A percentile compares a stretch with the other conserved stretches of the same genome.
Evolutionary conservation across 306 rosid species (phyloP).

Genomic region (Cicer bijugum): DNA sequence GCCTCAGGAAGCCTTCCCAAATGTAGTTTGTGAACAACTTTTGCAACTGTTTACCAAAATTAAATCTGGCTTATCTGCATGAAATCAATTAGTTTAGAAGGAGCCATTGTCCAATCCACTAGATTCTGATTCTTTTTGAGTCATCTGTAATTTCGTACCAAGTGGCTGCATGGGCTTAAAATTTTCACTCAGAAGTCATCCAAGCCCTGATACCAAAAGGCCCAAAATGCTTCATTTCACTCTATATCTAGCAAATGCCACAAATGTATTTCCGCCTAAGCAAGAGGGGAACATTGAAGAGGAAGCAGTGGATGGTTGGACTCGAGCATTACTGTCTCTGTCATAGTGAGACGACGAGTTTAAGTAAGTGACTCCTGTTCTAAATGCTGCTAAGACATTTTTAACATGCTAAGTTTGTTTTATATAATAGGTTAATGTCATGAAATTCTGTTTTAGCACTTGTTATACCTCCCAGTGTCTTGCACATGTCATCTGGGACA

Average conservation of each 20-base stretch:
- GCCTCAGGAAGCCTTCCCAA: not conserved
- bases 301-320: not conserved
- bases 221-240: conserved; percentile 8
- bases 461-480: not conserved
- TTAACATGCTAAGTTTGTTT: too few species aligned
- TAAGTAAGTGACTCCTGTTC: too few species aligned
- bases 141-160: not conserved
- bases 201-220: not conserved
- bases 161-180: not conserved
- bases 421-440: not conserved
- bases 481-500: not conserved
- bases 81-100: not conserved
- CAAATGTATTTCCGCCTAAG: not conserved
- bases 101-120: not conserved
- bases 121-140: not conserved
- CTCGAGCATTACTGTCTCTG: not conserved
- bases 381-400: too few species aligned
- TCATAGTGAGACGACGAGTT: not conserved
- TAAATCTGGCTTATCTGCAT: not conserved
- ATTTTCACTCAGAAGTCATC: not conserved
- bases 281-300: not conserved
- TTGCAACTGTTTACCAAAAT: not conserved
- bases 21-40: not conserved
- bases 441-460: not conserved
- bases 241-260: not conserved